Conservation (phyloP, 2,329 filamentous ascomycete species). For the Pseudogymnoascus sp. region DNA sequence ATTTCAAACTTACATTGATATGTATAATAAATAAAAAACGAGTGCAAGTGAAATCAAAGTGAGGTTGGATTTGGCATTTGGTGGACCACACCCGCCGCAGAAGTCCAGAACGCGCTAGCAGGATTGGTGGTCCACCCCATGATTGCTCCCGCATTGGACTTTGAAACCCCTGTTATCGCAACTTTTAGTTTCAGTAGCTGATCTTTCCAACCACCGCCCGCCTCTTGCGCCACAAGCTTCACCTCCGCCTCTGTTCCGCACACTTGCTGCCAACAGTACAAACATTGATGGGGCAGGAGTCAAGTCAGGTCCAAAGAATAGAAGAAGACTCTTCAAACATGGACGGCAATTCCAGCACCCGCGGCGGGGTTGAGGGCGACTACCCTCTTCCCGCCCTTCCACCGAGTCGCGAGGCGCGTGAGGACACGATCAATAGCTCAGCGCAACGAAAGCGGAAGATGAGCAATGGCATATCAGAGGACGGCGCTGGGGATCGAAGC, state of each 20-base stretch:
- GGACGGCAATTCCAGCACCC: conserved; percentile 1
- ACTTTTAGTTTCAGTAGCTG: not conserved
- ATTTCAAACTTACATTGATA: not conserved
- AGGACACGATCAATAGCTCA: not conserved
- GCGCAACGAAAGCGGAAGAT: not conserved
- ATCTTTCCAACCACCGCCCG: not conserved
- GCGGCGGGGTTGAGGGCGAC: not conserved
- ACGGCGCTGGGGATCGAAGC: not conserved
- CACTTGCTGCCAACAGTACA: not conserved
- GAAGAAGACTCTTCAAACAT: not conserved
- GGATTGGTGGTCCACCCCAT: not conserved
- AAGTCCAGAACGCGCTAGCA: not conserved
- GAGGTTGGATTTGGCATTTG: not conserved
- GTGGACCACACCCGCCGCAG: not conserved
- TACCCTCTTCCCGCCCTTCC: not conserved
- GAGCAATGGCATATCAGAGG: not conserved
- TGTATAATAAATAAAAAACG: not conserved
- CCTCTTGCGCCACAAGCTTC: not conserved
- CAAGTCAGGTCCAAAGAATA: not conserved
- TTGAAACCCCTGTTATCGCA: conserved; percentile 6
- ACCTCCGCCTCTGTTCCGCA: too few relatives aligned
- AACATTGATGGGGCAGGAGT: not conserved
- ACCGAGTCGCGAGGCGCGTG: not conserved
- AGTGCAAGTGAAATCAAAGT: not conserved
- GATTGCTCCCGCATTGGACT: not conserved